These are phyloP conservation scores for Pyricularia sp. DNA, from an alignment of 2,329 filamentous ascomycete genomes.

Conservation along the genomic window DNA sequence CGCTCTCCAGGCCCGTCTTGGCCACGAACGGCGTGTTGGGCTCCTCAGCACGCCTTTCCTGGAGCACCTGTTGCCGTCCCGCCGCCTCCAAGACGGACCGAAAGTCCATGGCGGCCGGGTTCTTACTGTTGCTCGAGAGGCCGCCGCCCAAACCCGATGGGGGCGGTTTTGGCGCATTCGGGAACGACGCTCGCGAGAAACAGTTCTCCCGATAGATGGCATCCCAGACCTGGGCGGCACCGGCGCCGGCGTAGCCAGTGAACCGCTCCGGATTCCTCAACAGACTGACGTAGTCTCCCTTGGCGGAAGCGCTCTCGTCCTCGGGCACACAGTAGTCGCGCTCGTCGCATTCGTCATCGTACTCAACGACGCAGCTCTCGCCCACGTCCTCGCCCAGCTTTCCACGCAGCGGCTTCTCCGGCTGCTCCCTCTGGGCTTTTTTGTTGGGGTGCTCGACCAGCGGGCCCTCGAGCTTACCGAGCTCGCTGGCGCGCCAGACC, in stretches of 20 bases:
- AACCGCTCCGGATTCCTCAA: conserved; percentile 91
- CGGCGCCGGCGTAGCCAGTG: conserved; percentile 82
- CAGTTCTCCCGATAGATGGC: conserved; percentile 97
- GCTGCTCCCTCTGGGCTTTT: conserved; percentile 60
- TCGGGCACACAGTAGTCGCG: conserved; percentile 95
- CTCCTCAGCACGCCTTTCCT: conserved; percentile 45
- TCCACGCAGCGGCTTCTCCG: conserved; percentile 68
- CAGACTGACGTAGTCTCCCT: conserved; percentile 94
- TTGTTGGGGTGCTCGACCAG: conserved; percentile 81
- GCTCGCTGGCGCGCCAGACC: conserved; percentile 84
- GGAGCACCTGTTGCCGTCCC: conserved; percentile 51
- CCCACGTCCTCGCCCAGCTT: conserved; percentile 77
- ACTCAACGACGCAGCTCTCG: conserved; percentile 94
- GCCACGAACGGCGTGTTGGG: conserved; percentile 51
- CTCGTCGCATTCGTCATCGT: conserved; percentile 94
- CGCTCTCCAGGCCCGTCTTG: conserved; percentile 60
- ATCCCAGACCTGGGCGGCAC: conserved; percentile 87
- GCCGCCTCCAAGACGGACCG: conserved; percentile 50
- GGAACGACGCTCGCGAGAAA: conserved; percentile 64
- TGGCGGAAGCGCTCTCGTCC: conserved; percentile 75
- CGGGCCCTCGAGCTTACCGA: conserved; percentile 87
- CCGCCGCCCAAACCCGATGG: conserved; percentile 24
- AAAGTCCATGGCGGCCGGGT: conserved; percentile 50
- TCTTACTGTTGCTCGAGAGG: conserved; percentile 14
- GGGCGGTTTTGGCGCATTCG: conserved; percentile 47